Evolutionary conservation across 352 stramenopile genomes (phyloP), one percentile per base, ranked within the genome.

Genomic region (Pythium insidiosum): DNA sequence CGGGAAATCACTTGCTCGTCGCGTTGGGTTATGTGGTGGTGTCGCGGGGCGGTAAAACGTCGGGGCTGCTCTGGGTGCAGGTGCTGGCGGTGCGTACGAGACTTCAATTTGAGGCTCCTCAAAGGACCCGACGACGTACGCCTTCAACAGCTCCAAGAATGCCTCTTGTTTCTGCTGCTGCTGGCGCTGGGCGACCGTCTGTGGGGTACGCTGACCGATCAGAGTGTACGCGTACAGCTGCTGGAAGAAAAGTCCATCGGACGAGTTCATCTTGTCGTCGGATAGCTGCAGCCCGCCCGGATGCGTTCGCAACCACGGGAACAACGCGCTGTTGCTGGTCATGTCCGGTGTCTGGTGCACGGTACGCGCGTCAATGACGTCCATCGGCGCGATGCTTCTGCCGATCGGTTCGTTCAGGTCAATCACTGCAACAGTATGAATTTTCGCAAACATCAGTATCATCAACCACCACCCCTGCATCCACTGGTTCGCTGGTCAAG

Each of bases 181-280:
- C 24, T 80, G 79, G 13, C 61, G 63, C 43, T 78, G 58, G 7
- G 54, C 56, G 15, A 56, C 70, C 12, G 55, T 60, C 31, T 68
- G 46, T 2, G 69, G 63, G 16, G 64, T 75, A 5, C 68, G 67
- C 28, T 80, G 78, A 2, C 76, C 79, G 41, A 91, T 84, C 18
- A 89, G 39, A 12, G 72, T 83, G 50, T 86, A 88, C 7, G 79
- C 79, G 48, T 88, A 88, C 2, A 91, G 53, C 48, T 91, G 79
- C 60, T 91, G 79, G 61, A 89, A 91, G 44, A 91, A 91, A 6
- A 91, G 58, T 0, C 73, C 77, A 40, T 88, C 82, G 26, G 66
- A 56, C 37, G 69, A 83, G 53, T 74, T 72, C 24, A 82, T 66
- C 26, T 69, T 76, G 36, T 84, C 70, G 9, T 72, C 56, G 5